Percentiles rank a stretch among this genome's conserved stretches.
Evolutionary conservation across 140 eudicot genomes (phyloP).

Genomic region (Anethum foeniculum): DNA sequence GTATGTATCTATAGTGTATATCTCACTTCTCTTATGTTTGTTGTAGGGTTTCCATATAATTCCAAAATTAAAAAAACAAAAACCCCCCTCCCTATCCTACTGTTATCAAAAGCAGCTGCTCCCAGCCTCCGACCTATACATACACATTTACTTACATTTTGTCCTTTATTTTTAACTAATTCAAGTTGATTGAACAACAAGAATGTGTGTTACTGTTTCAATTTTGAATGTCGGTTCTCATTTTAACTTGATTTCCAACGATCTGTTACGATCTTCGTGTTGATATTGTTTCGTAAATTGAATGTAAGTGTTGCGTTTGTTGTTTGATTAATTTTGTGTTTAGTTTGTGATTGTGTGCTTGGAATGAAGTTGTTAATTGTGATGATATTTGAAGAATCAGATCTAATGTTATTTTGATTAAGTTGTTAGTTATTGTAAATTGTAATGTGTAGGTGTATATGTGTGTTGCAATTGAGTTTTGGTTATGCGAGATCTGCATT

Average conservation of each 20-base stretch:
- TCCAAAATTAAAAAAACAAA: constrained; percentile 12
- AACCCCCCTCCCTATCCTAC: background rate
- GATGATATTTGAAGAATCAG: constrained; percentile 16
- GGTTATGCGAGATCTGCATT: constrained; percentile 9
- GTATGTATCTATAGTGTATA: background rate
- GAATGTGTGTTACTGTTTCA: constrained; percentile 1
- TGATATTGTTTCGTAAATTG: background rate
- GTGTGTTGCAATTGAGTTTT: background rate
- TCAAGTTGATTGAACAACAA: background rate
- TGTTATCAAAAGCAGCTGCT: background rate
- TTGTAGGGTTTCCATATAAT: constrained; percentile 38
- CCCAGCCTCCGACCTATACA: background rate
- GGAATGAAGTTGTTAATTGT: background rate
- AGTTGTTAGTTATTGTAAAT: background rate
- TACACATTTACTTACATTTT: background rate
- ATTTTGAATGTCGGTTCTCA: constrained; percentile 31
- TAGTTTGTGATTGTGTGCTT: background rate
- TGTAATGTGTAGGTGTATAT: constrained; percentile 7
- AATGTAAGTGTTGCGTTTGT: background rate
- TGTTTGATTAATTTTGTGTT: background rate
- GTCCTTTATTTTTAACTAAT: background rate
- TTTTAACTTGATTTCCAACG: constrained; percentile 24
- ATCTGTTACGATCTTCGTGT: constrained; percentile 37
- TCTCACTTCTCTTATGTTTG: background rate
- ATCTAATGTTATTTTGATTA: constrained; percentile 20